Base-by-base conservation (phyloP, 805 yeast genomes). In the Candida morakotiae region DNA sequence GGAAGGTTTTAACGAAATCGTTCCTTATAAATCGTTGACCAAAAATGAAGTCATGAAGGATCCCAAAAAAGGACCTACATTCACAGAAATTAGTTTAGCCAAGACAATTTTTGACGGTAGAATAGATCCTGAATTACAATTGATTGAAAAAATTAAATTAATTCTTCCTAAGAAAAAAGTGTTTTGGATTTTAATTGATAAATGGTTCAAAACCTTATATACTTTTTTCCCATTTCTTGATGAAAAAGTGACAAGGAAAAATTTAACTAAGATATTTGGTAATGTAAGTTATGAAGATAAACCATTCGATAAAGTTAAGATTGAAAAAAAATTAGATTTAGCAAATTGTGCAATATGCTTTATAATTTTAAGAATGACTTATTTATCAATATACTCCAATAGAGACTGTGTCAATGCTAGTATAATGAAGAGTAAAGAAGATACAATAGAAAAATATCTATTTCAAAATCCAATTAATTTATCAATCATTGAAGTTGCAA, bases 191-290 rank as follows among this genome's bases (percentile, higher is more conserved):
- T 58, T 77, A 29, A 55, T 80, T 19, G 77, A 78, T 38, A 56
- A 80, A 42, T 81, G 73, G 46, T 81, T 81, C 52, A 71, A 69
- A 13, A 67, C 69, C 20, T 50, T 81, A 5, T 81, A 81, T 49
- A 69, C 81, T 4, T 76, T 75, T 39, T 60, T 79, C 40, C 87
- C 88, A 4, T 79, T 70, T 46, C 58, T 81, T 24, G 86, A 80
- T 53, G 84, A 81, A 50, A 61, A 51, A 44, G 67, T 62, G 8
- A 75, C 74, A 47, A 60, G 67, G 29, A 47, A 50, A 15, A 63
- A 69, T 28, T 48, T 75, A 4, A 45, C 52, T 1, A 48, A 59
- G 9, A 65, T 77, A 6, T 59, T 77, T 32, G 81, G 77, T 1
- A 34, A 53, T 1, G 47, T 54, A 13, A 40, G 55, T 9, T 42